Evolutionary conservation across 2,329 filamentous ascomycete genomes (phyloP).

Genomic region (Penicillium sp.): DNA sequence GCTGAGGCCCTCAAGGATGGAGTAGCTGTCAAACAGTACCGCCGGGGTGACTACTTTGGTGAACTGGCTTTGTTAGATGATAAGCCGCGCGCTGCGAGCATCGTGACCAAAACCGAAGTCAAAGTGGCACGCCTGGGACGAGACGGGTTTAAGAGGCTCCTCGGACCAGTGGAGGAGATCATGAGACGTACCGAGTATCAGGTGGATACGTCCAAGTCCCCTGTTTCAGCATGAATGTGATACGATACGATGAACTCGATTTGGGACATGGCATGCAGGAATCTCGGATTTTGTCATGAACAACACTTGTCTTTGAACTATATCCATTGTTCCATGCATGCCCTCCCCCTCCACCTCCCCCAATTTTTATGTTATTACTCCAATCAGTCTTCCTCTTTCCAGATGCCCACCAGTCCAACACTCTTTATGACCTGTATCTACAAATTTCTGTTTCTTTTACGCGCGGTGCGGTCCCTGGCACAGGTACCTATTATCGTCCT

Average conservation of each 20-base stretch:
- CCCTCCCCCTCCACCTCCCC: background rate
- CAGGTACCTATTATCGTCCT: slow-evolving; percentile 18
- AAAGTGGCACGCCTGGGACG: slow-evolving; percentile 92
- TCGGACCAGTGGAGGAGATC: slow-evolving; percentile 90
- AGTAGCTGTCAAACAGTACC: slow-evolving; percentile 69
- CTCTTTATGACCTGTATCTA: slow-evolving; percentile 25
- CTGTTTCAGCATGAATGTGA: slow-evolving; percentile 23
- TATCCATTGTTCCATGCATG: background rate
- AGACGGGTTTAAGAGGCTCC: slow-evolving; percentile 85
- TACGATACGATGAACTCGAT: slow-evolving; percentile 16
- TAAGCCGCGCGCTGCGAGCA: slow-evolving; percentile 82
- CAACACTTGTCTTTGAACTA: background rate
- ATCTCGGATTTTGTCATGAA: background rate
- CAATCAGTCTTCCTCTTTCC: background rate
- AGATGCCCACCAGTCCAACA: slow-evolving; percentile 8
- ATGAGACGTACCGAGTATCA: slow-evolving; percentile 64
- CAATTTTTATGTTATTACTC: background rate
- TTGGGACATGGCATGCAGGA: background rate
- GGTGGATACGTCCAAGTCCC: slow-evolving; percentile 27
- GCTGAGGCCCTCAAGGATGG: slow-evolving; percentile 83
- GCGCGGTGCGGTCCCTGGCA: slow-evolving; percentile 10
- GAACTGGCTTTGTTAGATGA: slow-evolving; percentile 92
- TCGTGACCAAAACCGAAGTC: slow-evolving; percentile 76
- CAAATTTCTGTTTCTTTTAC: slow-evolving; percentile 13
- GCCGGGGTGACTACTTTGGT: slow-evolving; percentile 93